A percentile compares a stretch with the other conserved stretches of the same genome.
phyloP scores from a whole-genome alignment of 2,329 filamentous ascomycete species.

The Cladosporium cucumerinum region DNA sequence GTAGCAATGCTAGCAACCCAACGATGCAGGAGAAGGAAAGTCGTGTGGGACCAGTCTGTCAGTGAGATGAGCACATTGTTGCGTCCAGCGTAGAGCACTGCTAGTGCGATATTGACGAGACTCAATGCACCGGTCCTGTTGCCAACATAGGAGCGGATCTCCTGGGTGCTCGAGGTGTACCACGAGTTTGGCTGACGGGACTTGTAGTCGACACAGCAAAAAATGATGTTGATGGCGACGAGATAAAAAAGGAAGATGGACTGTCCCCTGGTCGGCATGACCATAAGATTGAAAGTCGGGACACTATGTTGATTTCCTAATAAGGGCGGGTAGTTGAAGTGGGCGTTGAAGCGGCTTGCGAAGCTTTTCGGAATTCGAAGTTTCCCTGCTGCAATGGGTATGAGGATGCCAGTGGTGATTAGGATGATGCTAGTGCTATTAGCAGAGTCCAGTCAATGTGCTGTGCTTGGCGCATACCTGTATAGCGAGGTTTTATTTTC shows the following conservation, averaged over 20 bases:
- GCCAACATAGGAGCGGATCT: constrained; percentile 37
- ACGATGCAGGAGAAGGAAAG: constrained; percentile 49
- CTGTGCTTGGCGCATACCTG: constrained; percentile 24
- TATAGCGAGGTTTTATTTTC: constrained; percentile 33
- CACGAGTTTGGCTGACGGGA: constrained; percentile 27
- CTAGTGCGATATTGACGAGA: constrained; percentile 42
- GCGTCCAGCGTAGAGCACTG: constrained; percentile 45
- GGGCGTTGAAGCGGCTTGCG: constrained; percentile 18
- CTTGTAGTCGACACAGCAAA: constrained; percentile 27
- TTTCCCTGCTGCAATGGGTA: constrained; percentile 22
- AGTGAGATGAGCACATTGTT: constrained; percentile 50
- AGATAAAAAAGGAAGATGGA: constrained; percentile 31
- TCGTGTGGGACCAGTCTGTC: constrained; percentile 50
- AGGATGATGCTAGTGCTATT: constrained; percentile 21
- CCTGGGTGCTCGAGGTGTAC: constrained; percentile 19
- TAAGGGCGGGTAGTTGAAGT: constrained; percentile 20
- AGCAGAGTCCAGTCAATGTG: neutral
- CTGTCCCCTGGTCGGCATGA: constrained; percentile 28
- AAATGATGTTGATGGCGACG: constrained; percentile 31
- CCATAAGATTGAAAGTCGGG: constrained; percentile 14
- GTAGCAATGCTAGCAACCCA: constrained; percentile 48
- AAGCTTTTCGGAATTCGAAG: constrained; percentile 18
- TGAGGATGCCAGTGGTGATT: constrained; percentile 21
- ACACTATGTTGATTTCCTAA: constrained; percentile 18
- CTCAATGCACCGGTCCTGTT: constrained; percentile 43